Evolutionary conservation across 2,329 filamentous ascomycete species (phyloP).

Genomic region (Pseudogymnoascus sp.): DNA sequence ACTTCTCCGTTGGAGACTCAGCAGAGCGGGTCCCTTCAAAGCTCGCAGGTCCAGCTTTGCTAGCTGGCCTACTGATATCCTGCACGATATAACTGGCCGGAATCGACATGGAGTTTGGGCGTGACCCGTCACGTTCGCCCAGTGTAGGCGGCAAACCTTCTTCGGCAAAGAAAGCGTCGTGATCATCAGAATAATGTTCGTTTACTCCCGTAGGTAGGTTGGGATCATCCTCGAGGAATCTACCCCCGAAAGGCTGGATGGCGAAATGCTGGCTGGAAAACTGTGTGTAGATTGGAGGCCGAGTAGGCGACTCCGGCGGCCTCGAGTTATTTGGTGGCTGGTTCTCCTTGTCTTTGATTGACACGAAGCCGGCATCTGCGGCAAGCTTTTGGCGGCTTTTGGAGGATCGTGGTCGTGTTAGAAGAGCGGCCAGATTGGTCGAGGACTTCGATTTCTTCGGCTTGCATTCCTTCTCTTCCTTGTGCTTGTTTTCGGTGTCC

Average conservation of each 20-base stretch:
- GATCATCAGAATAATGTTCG: conserved; percentile 24
- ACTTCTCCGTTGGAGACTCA: background rate
- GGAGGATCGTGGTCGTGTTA: conserved; percentile 66
- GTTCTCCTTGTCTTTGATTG: conserved; percentile 72
- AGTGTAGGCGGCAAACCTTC: conserved; percentile 21
- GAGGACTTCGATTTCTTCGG: conserved; percentile 75
- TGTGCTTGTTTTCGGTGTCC: conserved; percentile 30
- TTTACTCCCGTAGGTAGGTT: conserved; percentile 25
- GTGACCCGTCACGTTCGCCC: conserved; percentile 17
- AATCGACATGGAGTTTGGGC: conserved; percentile 26
- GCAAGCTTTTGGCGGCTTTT: conserved; percentile 51
- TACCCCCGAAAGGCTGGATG: conserved; percentile 30
- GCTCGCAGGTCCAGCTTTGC: conserved; percentile 7
- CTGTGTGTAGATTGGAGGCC: conserved; percentile 70
- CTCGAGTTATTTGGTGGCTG: conserved; percentile 49
- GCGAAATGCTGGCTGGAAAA: conserved; percentile 42
- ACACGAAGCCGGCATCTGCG: conserved; percentile 42
- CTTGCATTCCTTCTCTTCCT: conserved; percentile 43
- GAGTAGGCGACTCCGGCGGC: conserved; percentile 30
- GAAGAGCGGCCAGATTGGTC: conserved; percentile 68
- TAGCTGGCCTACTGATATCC: conserved; percentile 24
- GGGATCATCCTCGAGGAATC: conserved; percentile 29
- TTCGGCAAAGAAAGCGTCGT: background rate
- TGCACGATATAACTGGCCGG: conserved; percentile 27
- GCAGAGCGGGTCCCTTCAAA: background rate